Base-by-base conservation (phyloP, 1,284 basidiomycete genomes). In the Athelia psychrophila region DNA sequence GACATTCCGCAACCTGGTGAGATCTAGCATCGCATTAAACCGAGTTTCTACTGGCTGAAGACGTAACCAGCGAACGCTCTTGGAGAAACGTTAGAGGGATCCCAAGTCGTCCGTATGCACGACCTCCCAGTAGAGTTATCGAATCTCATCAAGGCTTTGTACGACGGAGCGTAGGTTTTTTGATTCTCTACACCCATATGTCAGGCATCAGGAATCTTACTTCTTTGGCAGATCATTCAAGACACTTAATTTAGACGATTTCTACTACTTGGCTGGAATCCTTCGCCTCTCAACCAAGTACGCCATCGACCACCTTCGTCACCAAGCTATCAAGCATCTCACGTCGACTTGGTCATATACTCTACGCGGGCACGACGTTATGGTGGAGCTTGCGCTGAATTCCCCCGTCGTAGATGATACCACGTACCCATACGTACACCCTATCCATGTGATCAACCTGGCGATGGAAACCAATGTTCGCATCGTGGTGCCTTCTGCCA, bases 261-360 rank as follows among this genome's bases (percentile, higher is more conserved):
- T 84, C 61, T 79, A 77, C 58, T 71, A 77, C 56, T 64, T 79
- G 23, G 74, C 77, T 25, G 78, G 78, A 8, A 77, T 83, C 44
- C 67, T 83, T 23, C 79, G 79, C 20, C 66, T 84, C 13, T 64
- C 80, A 8, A 80, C 76, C n/a, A 83, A 84, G 58, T 85, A 83
- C 54, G 77, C 78, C 59, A 76, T 83, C 38, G 58, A 64, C 13
- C 71, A 76, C 52, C 70, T 83, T 15, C 76, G 81, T 25, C 60
- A 60, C 15, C 70, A 78, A 56, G 77, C 77, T 44, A 78, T 83
- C 55, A 68, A 68, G 42, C 68, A 74, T 50, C 72, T 85, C 13
- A 63, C 72, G n/a, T 63, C 73, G 53, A 80, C 74, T 2, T 84
- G 81, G 81, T 67, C 76, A 3, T 66, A 74, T 49, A 79, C 79